phyloP scores from a whole-genome alignment of 345 rosid genomes.

The Lepidium africanum region DNA sequence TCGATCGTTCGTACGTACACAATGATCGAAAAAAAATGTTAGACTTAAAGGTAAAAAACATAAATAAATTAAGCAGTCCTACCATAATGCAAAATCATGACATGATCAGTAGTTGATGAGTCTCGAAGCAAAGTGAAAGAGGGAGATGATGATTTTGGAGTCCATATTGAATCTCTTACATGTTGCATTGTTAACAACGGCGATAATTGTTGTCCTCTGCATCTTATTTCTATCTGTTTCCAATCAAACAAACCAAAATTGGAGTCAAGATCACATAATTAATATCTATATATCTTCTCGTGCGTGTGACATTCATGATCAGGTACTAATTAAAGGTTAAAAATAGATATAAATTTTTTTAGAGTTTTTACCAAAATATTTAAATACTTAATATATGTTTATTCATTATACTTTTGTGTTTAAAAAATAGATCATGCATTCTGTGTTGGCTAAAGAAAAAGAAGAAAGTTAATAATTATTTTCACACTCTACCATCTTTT shows the following conservation, averaged over 20 bases:
- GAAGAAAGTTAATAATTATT: no score
- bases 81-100: constrained; percentile 87
- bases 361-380: no score
- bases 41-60: neutral
- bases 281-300: neutral
- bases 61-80: constrained; percentile 35
- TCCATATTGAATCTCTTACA: constrained; percentile 89
- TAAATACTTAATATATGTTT: no score
- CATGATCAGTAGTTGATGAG: constrained; percentile 57
- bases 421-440: no score
- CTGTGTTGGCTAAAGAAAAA: no score
- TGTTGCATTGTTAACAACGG: constrained; percentile 86
- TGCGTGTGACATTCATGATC: neutral
- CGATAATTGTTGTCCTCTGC: constrained; percentile 77
- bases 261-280: neutral
- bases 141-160: constrained; percentile 38
- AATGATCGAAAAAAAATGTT: constrained; percentile 7
- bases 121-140: constrained; percentile 50
- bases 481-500: no score
- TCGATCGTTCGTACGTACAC: constrained; percentile 4
- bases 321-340: neutral
- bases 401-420: no score
- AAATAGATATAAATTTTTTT: no score
- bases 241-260: constrained; percentile 5
- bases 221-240: constrained; percentile 83